Conservation (phyloP, 805 yeast genomes). For the Ogataea methanolica region DNA sequence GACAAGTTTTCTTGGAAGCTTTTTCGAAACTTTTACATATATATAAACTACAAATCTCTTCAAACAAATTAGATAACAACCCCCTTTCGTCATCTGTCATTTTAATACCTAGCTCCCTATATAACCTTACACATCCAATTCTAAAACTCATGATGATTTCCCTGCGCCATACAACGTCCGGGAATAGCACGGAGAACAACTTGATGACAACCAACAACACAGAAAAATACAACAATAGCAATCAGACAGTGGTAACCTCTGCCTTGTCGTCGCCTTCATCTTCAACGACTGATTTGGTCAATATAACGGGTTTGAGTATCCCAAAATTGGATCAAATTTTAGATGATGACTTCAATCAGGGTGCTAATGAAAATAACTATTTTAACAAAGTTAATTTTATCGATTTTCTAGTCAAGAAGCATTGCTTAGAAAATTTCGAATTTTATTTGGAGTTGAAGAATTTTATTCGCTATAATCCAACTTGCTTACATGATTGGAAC, state of each 20-base stretch:
- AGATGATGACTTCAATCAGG: slow-evolving; percentile 11
- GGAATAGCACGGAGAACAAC: not conserved
- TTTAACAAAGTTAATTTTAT: slow-evolving; percentile 26
- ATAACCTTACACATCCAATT: too few relatives aligned
- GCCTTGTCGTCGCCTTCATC: not conserved
- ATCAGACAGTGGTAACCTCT: not conserved
- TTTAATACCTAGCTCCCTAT: too few relatives aligned
- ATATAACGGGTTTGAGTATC: not conserved
- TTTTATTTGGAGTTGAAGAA: slow-evolving; percentile 24
- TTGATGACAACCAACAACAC: not conserved
- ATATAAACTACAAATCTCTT: too few relatives aligned
- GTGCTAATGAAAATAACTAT: slow-evolving; percentile 13
- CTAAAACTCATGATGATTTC: not conserved
- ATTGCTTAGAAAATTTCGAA: slow-evolving; percentile 33
- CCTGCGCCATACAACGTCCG: not conserved
- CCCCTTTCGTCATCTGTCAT: too few relatives aligned
- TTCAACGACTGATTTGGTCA: not conserved
- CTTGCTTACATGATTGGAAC: slow-evolving; percentile 22
- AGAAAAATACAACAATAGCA: not conserved
- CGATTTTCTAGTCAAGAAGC: slow-evolving; percentile 26
- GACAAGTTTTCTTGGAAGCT: too few relatives aligned
- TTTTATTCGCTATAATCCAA: slow-evolving; percentile 13
- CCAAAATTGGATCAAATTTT: slow-evolving; percentile 28
- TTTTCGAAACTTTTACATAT: too few relatives aligned
- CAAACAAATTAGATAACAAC: too few relatives aligned